Conservation (phyloP, 169 alveolate genomes). For the Amoebophrya sp. region DNA sequence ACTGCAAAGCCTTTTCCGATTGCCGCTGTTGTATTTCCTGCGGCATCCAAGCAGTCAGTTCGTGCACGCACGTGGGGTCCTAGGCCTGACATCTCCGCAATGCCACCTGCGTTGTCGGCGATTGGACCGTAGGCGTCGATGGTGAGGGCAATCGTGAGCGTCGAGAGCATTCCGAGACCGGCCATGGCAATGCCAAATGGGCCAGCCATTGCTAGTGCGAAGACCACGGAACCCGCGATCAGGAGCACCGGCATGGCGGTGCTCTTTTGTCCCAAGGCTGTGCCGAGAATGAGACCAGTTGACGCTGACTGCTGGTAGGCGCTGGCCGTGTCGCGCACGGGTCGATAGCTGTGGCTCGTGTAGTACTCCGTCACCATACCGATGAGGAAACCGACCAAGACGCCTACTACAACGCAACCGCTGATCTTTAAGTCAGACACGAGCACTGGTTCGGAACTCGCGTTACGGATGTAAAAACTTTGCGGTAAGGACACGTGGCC, state of each 20-base stretch:
- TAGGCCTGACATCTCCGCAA: constrained; percentile 68
- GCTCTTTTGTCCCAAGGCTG: not conserved
- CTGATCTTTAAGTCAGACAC: constrained; percentile 52
- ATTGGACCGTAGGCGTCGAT: constrained; percentile 86
- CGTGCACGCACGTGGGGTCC: not conserved
- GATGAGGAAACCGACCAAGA: constrained; percentile 65
- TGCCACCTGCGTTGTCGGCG: constrained; percentile 88
- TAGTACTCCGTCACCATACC: constrained; percentile 65
- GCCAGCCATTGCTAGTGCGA: constrained; percentile 57
- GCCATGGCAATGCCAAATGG: constrained; percentile 75
- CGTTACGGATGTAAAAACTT: constrained; percentile 39
- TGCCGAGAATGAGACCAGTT: not conserved
- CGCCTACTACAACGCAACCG: constrained; percentile 63
- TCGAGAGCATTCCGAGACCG: constrained; percentile 81
- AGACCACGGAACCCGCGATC: constrained; percentile 56
- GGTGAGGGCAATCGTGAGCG: constrained; percentile 70
- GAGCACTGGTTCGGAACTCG: constrained; percentile 25
- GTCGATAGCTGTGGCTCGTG: constrained; percentile 71
- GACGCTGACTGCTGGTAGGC: not conserved
- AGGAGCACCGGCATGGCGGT: not conserved
- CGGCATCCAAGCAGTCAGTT: constrained; percentile 76
- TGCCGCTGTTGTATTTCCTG: constrained; percentile 86
- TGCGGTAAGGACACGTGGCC: constrained; percentile 34
- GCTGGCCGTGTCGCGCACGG: constrained; percentile 62
- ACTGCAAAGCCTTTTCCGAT: constrained; percentile 86